A percentile compares a stretch with the other conserved stretches of the same genome.
Evolutionary conservation across 1,284 basidiomycete genomes (phyloP).

Genomic region (Heliocybe sulcata): DNA sequence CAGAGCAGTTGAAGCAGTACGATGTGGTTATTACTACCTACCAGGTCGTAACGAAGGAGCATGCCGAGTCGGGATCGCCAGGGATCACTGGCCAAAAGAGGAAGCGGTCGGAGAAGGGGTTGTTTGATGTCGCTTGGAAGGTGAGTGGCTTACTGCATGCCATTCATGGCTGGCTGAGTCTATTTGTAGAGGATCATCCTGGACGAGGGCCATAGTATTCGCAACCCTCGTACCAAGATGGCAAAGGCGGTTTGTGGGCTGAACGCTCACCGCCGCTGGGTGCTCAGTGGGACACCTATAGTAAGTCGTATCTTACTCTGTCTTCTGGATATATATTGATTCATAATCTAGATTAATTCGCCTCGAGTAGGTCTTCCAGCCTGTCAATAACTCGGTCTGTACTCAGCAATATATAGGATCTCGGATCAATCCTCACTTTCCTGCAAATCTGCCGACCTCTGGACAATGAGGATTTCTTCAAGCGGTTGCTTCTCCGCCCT

Average conservation of each 20-base stretch:
- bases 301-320: constrained; percentile 32
- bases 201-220: constrained; percentile 84
- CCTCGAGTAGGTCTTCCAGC: constrained; percentile 38
- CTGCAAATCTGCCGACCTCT: constrained; percentile 76
- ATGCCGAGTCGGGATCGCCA: constrained; percentile 22
- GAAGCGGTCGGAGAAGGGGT: constrained; percentile 38
- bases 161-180: background rate
- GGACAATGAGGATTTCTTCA: constrained; percentile 76
- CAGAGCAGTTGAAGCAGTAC: constrained; percentile 54
- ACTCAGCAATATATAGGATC: constrained; percentile 43
- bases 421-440: constrained; percentile 81
- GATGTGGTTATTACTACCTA: constrained; percentile 92
- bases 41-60: constrained; percentile 58
- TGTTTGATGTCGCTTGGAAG: constrained; percentile 80
- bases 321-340: constrained; percentile 1
- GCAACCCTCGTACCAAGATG: constrained; percentile 84
- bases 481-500: constrained; percentile 66
- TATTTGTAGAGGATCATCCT: constrained; percentile 61
- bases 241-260: constrained; percentile 64
- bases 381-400: background rate
- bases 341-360: constrained; percentile 62
- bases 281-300: constrained; percentile 82
- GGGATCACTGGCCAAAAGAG: constrained; percentile 43
- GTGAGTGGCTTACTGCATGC: constrained; percentile 20
- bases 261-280: constrained; percentile 72